Conservation (phyloP, 306 rosid species). For the Begonia masoniana region DNA sequence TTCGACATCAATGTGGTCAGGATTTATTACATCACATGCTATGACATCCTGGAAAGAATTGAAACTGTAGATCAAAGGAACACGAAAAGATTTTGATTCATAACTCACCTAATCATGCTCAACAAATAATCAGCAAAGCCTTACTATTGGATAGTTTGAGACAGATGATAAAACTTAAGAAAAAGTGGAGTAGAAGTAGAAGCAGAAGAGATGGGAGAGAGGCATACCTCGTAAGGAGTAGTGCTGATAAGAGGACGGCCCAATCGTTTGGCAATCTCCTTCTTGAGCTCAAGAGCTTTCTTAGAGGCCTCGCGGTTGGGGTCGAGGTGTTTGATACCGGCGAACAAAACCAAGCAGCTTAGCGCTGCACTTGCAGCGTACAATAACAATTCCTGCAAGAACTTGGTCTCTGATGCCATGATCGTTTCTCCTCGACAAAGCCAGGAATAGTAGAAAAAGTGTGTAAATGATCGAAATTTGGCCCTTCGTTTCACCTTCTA, state of each 20-base stretch:
- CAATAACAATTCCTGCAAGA: constrained; percentile 52
- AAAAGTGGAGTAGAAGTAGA: not conserved
- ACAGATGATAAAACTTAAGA: not conserved
- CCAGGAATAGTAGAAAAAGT: too few relatives aligned
- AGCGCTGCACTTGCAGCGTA: constrained; percentile 96
- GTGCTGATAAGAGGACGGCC: constrained; percentile 97
- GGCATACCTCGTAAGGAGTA: constrained; percentile 62
- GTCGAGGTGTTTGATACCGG: constrained; percentile 74
- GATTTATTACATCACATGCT: constrained; percentile 94
- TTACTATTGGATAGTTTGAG: too few relatives aligned
- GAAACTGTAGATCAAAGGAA: not conserved
- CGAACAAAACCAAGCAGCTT: constrained; percentile 64
- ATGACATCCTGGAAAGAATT: constrained; percentile 64
- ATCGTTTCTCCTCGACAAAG: constrained; percentile 14
- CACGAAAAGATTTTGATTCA: too few relatives aligned
- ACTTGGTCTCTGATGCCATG: constrained; percentile 63
- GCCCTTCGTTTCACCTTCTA: too few relatives aligned
- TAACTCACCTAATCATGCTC: too few relatives aligned
- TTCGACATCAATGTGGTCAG: constrained; percentile 83
- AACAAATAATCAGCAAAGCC: too few relatives aligned
- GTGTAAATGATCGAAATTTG: too few relatives aligned
- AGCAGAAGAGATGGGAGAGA: not conserved
- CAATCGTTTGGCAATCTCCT: constrained; percentile 79
- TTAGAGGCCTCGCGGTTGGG: constrained; percentile 87
- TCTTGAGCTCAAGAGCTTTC: constrained; percentile 79